phyloP scores from a whole-genome alignment of 768 basidiomycete genomes.

The Agaricus blazei region DNA sequence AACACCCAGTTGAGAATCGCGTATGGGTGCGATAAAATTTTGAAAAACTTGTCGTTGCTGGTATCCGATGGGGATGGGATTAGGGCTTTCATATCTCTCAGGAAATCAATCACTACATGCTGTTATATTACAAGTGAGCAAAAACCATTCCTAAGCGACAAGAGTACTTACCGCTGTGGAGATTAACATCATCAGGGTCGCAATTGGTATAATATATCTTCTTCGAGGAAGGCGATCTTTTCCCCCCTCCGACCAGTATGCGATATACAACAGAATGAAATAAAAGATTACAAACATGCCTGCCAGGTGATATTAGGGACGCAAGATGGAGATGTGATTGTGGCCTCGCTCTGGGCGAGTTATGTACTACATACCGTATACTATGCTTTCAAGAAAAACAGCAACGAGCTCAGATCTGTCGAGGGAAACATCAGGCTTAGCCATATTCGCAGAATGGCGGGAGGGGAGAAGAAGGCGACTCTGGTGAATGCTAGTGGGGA shows the following conservation, averaged over 20 bases:
- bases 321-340: background rate
- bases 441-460: too few species aligned
- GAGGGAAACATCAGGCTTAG: background rate
- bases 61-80: background rate
- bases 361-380: background rate
- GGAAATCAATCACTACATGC: constrained; percentile 7
- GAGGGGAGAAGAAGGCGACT: too few species aligned
- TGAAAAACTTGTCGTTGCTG: constrained; percentile 1
- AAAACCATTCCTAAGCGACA: background rate
- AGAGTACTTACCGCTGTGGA: too few species aligned
- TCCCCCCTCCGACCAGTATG: background rate
- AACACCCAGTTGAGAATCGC: constrained; percentile 5
- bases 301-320: background rate
- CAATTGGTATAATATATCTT: constrained; percentile 1
- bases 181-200: constrained; percentile 1
- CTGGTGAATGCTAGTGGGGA: too few species aligned
- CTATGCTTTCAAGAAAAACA: constrained; percentile 3
- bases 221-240: background rate
- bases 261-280: background rate
- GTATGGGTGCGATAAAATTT: constrained; percentile 1
- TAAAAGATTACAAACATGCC: constrained; percentile 6
- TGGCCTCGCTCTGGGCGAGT: background rate
- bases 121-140: background rate
- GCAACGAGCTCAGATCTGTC: constrained; percentile 2
- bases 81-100: constrained; percentile 3